Percentiles rank a stretch among this genome's conserved stretches.
phyloP scores from a whole-genome alignment of 2,329 filamentous ascomycete genomes.

The Colletotrichum higginsianum region DNA sequence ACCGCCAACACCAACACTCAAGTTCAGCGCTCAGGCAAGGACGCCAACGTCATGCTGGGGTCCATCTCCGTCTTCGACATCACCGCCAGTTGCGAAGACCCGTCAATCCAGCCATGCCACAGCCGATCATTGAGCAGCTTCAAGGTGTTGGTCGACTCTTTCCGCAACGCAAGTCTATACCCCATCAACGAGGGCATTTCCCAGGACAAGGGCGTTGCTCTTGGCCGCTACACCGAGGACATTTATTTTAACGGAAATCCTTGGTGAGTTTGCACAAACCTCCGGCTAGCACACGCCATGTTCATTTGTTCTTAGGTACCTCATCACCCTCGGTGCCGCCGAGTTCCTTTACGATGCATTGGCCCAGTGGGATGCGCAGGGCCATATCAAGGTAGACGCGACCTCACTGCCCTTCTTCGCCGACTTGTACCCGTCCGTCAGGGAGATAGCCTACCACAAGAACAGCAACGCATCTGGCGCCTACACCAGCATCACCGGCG shows the following conservation, averaged over 20 bases:
- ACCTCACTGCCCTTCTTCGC: conserved; percentile 70
- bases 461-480: conserved; percentile 50
- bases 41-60: conserved; percentile 68
- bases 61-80: conserved; percentile 67
- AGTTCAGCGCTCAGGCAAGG: conserved; percentile 66
- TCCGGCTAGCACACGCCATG: background rate
- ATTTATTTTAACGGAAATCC: conserved; percentile 71
- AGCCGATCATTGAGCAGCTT: conserved; percentile 66
- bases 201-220: conserved; percentile 58
- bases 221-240: conserved; percentile 66
- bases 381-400: conserved; percentile 63
- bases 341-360: conserved; percentile 72
- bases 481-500: conserved; percentile 60
- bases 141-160: conserved; percentile 69
- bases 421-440: conserved; percentile 63
- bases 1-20: conserved; percentile 66
- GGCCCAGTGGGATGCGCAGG: conserved; percentile 65
- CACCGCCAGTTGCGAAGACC: conserved; percentile 63
- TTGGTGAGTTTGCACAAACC: conserved; percentile 54
- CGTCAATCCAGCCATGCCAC: conserved; percentile 71
- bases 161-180: conserved; percentile 64
- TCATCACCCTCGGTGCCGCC: conserved; percentile 69
- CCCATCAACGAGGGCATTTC: conserved; percentile 65
- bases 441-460: conserved; percentile 61
- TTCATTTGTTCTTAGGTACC: conserved; percentile 50